Conservation (phyloP, 2,329 filamentous ascomycete species). For the Penicillium sp. region DNA sequence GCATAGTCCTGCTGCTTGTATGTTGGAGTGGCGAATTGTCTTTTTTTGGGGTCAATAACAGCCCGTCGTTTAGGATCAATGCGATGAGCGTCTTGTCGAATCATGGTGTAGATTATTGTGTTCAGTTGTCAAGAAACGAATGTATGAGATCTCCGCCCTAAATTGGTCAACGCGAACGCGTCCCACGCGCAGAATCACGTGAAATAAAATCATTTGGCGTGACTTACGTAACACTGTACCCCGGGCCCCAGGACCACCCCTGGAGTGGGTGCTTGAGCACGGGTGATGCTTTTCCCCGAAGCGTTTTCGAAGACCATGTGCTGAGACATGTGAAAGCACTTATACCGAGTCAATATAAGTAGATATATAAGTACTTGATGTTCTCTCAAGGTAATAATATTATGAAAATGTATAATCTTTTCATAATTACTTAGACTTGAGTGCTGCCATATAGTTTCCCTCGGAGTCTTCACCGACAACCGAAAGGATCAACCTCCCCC, state of each 20-base stretch:
- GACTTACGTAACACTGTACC: neutral
- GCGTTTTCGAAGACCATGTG: neutral
- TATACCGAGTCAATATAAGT: neutral
- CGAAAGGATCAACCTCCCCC: conserved; percentile 33
- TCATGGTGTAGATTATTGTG: conserved; percentile 34
- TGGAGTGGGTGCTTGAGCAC: neutral
- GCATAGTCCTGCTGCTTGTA: conserved; percentile 80
- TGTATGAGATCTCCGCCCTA: conserved; percentile 12
- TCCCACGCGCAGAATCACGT: conserved; percentile 17
- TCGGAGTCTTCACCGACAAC: conserved; percentile 35
- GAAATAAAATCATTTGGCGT: neutral
- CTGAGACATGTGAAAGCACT: conserved; percentile 13
- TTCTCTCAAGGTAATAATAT: neutral
- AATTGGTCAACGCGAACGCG: conserved; percentile 27
- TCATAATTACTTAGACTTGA: neutral
- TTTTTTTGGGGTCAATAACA: conserved; percentile 75
- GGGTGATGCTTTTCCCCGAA: neutral
- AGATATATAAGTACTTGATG: neutral
- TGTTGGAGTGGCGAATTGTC: conserved; percentile 75
- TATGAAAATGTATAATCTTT: too few species aligned
- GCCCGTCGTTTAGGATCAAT: conserved; percentile 70
- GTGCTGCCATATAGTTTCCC: conserved; percentile 7
- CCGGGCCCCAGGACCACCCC: neutral
- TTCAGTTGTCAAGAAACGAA: neutral
- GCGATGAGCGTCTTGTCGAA: conserved; percentile 45